Evolutionary conservation across 345 rosid genomes (phyloP).

Genomic region (Salix arbutifolia): DNA sequence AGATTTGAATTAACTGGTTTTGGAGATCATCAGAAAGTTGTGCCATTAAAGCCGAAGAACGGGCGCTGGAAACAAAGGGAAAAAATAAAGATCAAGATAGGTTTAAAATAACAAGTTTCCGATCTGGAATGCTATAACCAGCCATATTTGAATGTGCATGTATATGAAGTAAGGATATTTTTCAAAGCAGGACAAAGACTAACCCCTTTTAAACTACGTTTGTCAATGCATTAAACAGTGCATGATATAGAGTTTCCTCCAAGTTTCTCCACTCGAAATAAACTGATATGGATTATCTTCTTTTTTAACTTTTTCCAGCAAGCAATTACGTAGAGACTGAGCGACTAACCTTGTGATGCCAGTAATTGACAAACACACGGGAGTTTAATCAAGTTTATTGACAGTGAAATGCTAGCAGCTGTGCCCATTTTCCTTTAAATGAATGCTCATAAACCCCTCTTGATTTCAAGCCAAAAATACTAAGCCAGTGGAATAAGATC

Average conservation of each 20-base stretch:
- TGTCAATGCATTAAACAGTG: background rate
- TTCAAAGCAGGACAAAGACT: background rate
- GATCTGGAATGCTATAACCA: background rate
- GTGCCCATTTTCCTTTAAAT: background rate
- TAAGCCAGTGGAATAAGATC: background rate
- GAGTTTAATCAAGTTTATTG: background rate
- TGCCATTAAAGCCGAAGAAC: constrained; percentile 72
- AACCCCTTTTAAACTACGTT: background rate
- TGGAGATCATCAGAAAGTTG: constrained; percentile 53
- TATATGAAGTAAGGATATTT: background rate
- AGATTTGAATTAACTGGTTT: background rate
- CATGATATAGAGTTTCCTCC: background rate
- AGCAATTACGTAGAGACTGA: background rate
- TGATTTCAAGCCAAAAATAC: background rate
- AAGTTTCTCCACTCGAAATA: background rate
- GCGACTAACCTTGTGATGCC: no score
- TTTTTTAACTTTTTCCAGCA: no score
- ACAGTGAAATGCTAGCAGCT: background rate
- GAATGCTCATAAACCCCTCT: no score
- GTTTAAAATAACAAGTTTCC: background rate
- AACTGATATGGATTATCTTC: background rate
- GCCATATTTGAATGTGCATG: background rate
- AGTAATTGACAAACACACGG: no score
- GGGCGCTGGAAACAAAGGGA: constrained; percentile 41
- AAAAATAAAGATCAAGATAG: background rate